phyloP scores from a whole-genome alignment of 768 basidiomycete species.

The Rhodotorula taiwanensis region DNA sequence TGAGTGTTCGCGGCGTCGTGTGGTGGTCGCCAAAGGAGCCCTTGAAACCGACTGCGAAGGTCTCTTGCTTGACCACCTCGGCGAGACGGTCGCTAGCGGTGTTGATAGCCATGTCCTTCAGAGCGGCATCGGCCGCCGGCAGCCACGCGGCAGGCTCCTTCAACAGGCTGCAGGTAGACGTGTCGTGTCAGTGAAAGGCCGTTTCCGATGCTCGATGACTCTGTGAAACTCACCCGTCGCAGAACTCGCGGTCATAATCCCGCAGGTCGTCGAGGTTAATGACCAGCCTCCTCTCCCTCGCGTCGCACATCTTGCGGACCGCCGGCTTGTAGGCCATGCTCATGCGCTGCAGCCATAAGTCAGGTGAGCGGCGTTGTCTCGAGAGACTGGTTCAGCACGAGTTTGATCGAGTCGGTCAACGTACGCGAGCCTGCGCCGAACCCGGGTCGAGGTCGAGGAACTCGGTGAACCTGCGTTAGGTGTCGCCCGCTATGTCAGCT shows the following conservation, averaged over 20 bases:
- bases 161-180: slow-evolving; percentile 56
- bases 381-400: neutral
- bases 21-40: slow-evolving; percentile 98
- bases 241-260: slow-evolving; percentile 79
- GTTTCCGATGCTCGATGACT: no score
- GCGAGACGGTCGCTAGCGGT: slow-evolving; percentile 65
- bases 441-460: slow-evolving; percentile 33
- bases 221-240: slow-evolving; percentile 54
- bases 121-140: slow-evolving; percentile 81
- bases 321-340: slow-evolving; percentile 62
- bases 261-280: slow-evolving; percentile 94
- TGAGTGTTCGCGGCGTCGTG: slow-evolving; percentile 85
- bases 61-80: slow-evolving; percentile 65
- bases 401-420: neutral
- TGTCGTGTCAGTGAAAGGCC: no score
- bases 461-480: slow-evolving; percentile 22
- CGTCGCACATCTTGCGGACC: slow-evolving; percentile 71
- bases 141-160: slow-evolving; percentile 80
- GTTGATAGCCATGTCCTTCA: slow-evolving; percentile 64
- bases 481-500: neutral
- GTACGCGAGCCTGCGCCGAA: slow-evolving; percentile 13
- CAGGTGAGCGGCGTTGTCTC: neutral
- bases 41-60: slow-evolving; percentile 82
- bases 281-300: slow-evolving; percentile 76
- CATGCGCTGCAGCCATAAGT: slow-evolving; percentile 5